Conservation (phyloP, 108 stramenopile genomes). For the Epithemia pelagica region DNA sequence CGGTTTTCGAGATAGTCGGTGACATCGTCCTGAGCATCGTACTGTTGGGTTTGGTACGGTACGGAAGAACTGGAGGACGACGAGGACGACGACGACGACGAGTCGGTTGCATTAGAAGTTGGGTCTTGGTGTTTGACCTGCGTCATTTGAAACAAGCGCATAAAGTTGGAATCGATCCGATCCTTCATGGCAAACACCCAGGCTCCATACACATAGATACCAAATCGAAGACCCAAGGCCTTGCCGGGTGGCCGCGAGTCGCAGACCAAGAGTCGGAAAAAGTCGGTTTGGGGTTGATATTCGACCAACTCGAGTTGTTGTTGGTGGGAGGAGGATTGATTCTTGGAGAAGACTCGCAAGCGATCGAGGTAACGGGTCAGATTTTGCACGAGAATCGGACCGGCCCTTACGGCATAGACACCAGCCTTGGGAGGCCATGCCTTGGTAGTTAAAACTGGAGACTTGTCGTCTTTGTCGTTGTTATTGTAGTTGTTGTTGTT, state of each 20-base stretch:
- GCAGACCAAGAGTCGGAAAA: conserved; percentile 70
- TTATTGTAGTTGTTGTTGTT: not conserved
- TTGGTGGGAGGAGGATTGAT: too few relatives aligned
- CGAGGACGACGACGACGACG: too few relatives aligned
- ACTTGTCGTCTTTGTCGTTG: not conserved
- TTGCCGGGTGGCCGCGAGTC: conserved; percentile 86
- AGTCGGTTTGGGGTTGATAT: conserved; percentile 77
- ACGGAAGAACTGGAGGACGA: too few relatives aligned
- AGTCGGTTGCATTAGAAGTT: too few relatives aligned
- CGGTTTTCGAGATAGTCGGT: too few relatives aligned
- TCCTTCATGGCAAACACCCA: conserved; percentile 84
- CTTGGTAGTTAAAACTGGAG: not conserved
- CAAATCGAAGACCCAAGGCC: conserved; percentile 83
- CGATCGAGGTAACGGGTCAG: conserved; percentile 34
- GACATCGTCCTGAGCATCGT: too few relatives aligned
- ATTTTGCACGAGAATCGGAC: conserved; percentile 74
- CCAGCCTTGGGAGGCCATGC: conserved; percentile 69
- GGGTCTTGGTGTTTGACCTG: too few relatives aligned
- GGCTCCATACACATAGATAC: conserved; percentile 67
- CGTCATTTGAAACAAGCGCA: conserved; percentile 79
- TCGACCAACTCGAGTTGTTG: conserved; percentile 10
- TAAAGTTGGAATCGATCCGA: conserved; percentile 70
- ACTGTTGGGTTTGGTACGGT: too few relatives aligned
- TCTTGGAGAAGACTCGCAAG: too few relatives aligned
- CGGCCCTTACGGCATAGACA: conserved; percentile 83